phyloP scores from a whole-genome alignment of 23 red algal genomes.

The Cyanidioschyzon merolae region DNA sequence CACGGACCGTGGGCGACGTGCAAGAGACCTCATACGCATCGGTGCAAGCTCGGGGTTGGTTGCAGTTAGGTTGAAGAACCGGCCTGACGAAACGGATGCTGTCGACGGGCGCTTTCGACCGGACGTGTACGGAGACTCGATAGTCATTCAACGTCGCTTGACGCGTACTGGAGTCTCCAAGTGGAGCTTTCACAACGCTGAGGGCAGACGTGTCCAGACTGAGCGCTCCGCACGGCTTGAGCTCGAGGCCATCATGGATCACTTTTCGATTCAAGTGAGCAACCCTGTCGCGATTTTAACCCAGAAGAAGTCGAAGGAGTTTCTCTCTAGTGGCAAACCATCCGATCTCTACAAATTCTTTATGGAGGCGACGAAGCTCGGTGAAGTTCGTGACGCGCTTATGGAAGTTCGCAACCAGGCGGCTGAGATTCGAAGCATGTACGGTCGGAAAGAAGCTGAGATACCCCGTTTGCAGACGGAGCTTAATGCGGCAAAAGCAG shows the following conservation, averaged over 20 bases:
- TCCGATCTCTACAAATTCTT: conserved; percentile 60
- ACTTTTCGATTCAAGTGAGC: conserved; percentile 74
- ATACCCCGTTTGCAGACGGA: conserved; percentile 31
- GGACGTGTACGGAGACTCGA: conserved; percentile 60
- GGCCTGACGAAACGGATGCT: not conserved
- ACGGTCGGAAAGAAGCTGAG: conserved; percentile 22
- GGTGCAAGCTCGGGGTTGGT: conserved; percentile 31
- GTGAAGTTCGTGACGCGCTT: conserved; percentile 38
- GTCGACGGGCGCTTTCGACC: conserved; percentile 40
- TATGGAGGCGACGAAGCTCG: conserved; percentile 62
- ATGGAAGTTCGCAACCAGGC: conserved; percentile 25
- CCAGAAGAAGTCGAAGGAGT: conserved; percentile 72
- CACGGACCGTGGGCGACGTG: conserved; percentile 47
- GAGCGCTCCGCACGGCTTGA: conserved; percentile 41
- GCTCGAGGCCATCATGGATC: conserved; percentile 50
- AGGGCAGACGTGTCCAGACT: conserved; percentile 15
- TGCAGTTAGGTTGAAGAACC: conserved; percentile 49
- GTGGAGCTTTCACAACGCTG: conserved; percentile 37
- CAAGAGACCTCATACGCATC: conserved; percentile 46
- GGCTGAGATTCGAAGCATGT: conserved; percentile 17
- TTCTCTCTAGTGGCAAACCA: conserved; percentile 44
- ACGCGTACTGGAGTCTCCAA: conserved; percentile 22
- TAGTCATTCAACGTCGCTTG: conserved; percentile 55
- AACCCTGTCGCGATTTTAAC: conserved; percentile 86
- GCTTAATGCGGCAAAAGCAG: conserved; percentile 27